Conservation (phyloP, 768 basidiomycete species). For the Suillus weaverae region DNA sequence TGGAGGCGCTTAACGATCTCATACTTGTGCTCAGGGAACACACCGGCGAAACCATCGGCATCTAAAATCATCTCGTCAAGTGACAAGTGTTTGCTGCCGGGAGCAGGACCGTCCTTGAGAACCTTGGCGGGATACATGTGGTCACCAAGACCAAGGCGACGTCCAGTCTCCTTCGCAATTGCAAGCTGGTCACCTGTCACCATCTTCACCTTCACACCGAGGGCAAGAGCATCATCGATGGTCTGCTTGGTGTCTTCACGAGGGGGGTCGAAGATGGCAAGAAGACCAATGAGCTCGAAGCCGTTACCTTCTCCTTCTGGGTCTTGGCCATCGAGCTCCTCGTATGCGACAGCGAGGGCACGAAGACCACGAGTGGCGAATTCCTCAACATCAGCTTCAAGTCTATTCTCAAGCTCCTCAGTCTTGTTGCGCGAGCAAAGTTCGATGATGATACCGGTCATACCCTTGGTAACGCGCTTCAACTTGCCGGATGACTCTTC, state of each 20-base stretch:
- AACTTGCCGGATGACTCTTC: constrained; percentile 94
- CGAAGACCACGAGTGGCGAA: constrained; percentile 95
- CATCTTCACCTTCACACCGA: constrained; percentile 99
- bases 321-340: constrained; percentile 86
- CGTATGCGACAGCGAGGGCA: constrained; percentile 91
- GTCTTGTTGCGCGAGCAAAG: constrained; percentile 98
- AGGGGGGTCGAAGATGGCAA: constrained; percentile 97
- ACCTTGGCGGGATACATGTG: constrained; percentile 99
- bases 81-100: constrained; percentile 76
- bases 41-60: constrained; percentile 98
- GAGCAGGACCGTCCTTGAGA: constrained; percentile 93
- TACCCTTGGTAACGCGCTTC: constrained; percentile 99
- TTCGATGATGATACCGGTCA: constrained; percentile 98
- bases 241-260: constrained; percentile 99
- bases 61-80: constrained; percentile 99
- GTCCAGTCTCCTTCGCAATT: constrained; percentile 98
- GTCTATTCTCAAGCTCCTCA: constrained; percentile 83
- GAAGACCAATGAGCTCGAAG: constrained; percentile 95
- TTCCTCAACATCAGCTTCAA: constrained; percentile 95
- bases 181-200: constrained; percentile 99
- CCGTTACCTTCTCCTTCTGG: constrained; percentile 89
- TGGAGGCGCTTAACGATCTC: constrained; percentile 99
- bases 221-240: constrained; percentile 92
- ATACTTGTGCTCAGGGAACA: constrained; percentile 99
- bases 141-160: constrained; percentile 96